These are phyloP conservation scores for Epichloe gansuensis DNA, from an alignment of 2,329 filamentous ascomycete species.

Conservation along the genomic window DNA sequence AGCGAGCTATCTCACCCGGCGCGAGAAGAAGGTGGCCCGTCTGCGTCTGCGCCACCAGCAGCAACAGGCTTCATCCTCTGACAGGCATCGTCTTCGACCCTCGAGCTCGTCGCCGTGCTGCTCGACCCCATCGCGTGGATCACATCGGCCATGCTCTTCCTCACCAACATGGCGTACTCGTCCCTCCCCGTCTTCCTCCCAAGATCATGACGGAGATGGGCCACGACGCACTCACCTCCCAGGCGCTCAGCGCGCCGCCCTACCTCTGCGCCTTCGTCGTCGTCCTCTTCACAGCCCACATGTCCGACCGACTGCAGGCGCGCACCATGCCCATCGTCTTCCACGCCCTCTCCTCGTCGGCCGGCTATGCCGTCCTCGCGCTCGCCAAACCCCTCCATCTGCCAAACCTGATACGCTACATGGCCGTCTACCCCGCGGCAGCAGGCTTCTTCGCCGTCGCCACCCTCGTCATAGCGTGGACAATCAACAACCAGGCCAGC, in stretches of 20 bases:
- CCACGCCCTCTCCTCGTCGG: conserved; percentile 54
- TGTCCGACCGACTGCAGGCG: conserved; percentile 54
- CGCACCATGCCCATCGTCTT: conserved; percentile 56
- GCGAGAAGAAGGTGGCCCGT: conserved; percentile 58
- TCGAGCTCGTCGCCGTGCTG: conserved; percentile 40
- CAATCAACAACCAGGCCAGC: conserved; percentile 68
- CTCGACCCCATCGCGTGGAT: conserved; percentile 41
- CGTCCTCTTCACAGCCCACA: conserved; percentile 59
- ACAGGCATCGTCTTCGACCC: conserved; percentile 30
- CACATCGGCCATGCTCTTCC: conserved; percentile 74
- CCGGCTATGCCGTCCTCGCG: conserved; percentile 49
- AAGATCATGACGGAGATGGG: conserved; percentile 71
- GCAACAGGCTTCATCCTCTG: conserved; percentile 9
- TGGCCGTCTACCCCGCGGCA: conserved; percentile 66
- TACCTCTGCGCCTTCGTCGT: conserved; percentile 64
- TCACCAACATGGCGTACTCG: conserved; percentile 77
- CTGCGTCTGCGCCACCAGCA: conserved; percentile 49
- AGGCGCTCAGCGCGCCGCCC: conserved; percentile 71
- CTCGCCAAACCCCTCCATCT: conserved; percentile 38
- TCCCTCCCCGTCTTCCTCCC: conserved; percentile 77
- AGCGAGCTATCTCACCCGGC: conserved; percentile 49
- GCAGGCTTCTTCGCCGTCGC: conserved; percentile 76
- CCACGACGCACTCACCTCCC: conserved; percentile 52
- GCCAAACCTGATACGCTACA: conserved; percentile 46
- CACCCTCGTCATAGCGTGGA: conserved; percentile 78